A percentile compares a stretch with the other conserved stretches of the same genome.
Conservation (phyloP, 106 monocot species). For the Phalaenopsis aphrodite region DNA sequence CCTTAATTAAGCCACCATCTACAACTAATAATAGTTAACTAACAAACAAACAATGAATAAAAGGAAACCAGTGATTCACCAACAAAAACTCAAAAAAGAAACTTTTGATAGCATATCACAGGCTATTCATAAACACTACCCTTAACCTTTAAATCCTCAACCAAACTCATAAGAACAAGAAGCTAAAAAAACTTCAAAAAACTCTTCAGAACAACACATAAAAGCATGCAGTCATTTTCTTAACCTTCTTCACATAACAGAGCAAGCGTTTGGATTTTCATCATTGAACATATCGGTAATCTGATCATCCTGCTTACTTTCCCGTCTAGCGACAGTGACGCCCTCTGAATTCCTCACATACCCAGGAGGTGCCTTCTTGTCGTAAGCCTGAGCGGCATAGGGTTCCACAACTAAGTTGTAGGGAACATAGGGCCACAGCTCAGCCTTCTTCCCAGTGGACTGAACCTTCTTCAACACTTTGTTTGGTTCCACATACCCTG, state of each 20-base stretch:
- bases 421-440: conserved; percentile 43
- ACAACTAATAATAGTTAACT: too few relatives aligned
- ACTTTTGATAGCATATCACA: too few relatives aligned
- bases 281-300: conserved; percentile 37
- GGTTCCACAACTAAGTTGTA: conserved; percentile 25
- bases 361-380: conserved; percentile 42
- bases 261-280: conserved; percentile 49
- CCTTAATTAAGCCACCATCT: too few relatives aligned
- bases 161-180: background rate
- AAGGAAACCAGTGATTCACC: too few relatives aligned
- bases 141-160: too few relatives aligned
- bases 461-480: conserved; percentile 42
- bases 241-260: conserved; percentile 27
- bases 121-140: too few relatives aligned
- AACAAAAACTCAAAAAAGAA: too few relatives aligned
- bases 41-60: too few relatives aligned
- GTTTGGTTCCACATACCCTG: conserved; percentile 27
- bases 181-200: background rate
- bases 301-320: conserved; percentile 18
- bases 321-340: too few relatives aligned
- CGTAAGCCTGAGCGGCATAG: conserved; percentile 24
- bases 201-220: background rate
- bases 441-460: conserved; percentile 37
- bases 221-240: background rate
- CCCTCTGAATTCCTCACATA: conserved; percentile 35